A percentile compares a stretch with the other conserved stretches of the same genome.
Evolutionary conservation across 2,329 filamentous ascomycete genomes (phyloP).

Genomic region (Diplodia corticola): DNA sequence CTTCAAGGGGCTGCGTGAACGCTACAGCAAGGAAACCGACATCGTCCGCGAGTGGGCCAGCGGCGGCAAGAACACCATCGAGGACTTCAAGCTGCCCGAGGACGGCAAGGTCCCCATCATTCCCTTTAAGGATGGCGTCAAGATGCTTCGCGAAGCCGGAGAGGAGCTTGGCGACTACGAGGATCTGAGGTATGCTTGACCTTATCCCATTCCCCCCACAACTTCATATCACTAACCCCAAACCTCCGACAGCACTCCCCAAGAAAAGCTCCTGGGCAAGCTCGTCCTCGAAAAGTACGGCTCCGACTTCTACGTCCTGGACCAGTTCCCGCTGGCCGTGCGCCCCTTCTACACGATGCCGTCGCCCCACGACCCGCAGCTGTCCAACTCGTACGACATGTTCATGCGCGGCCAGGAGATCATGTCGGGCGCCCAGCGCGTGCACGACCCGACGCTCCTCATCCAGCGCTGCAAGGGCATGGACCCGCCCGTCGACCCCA

Average conservation of each 20-base stretch:
- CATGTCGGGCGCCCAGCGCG: constrained; percentile 66
- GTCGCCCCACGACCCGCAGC: constrained; percentile 49
- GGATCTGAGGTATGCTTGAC: constrained; percentile 60
- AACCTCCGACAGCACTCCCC: constrained; percentile 58
- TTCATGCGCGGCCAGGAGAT: constrained; percentile 72
- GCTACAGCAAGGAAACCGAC: constrained; percentile 71
- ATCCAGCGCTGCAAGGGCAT: constrained; percentile 59
- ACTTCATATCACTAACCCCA: neutral
- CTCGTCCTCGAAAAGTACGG: constrained; percentile 85
- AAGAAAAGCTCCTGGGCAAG: constrained; percentile 85
- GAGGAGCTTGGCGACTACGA: constrained; percentile 75
- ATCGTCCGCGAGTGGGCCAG: constrained; percentile 57
- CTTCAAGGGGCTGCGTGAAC: constrained; percentile 69
- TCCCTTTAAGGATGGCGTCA: constrained; percentile 75
- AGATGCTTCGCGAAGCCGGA: constrained; percentile 74
- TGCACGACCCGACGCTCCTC: constrained; percentile 61
- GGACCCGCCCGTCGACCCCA: constrained; percentile 58
- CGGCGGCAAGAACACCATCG: constrained; percentile 66
- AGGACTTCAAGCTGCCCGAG: constrained; percentile 73
- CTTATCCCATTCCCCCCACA: neutral
- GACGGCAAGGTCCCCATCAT: constrained; percentile 73
- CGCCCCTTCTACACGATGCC: constrained; percentile 92
- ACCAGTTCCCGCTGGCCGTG: constrained; percentile 89
- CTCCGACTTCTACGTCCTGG: constrained; percentile 94
- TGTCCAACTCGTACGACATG: constrained; percentile 66